Evolutionary conservation across 2,329 filamentous ascomycete genomes (phyloP), one percentile per base, ranked within the genome.

Genomic region (Rasamsonia emersonii): DNA sequence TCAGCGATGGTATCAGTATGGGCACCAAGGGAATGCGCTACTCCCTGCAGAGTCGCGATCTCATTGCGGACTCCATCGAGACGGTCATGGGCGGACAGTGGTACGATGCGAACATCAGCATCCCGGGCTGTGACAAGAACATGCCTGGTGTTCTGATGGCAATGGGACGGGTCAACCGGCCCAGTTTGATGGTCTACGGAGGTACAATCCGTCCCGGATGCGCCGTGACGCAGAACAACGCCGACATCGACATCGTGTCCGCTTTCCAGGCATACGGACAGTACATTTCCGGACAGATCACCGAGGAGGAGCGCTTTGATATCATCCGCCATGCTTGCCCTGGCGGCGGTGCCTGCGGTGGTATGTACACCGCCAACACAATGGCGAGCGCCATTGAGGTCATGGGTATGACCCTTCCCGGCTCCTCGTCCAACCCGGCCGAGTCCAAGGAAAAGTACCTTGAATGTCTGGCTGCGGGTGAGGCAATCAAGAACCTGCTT

Each of bases 51-150:
- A 93, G 85, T 46, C 75, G 91, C 58, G 91, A 98, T 62, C 76
- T 98, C 51, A 98, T 98, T 50, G 91, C 91, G 51, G 91, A 98
- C 65, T 93, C 84, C 40, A 93, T 98, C 52, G 91, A 98, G 73
- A 96, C 91, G 4, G 91, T 98, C 50, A 98, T 96, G 88, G 82
- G 86, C 46, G 91, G 86, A 10, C 91, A 98, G 65, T 96, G 88
- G 86, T 96, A 98, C 58, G 91, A 98, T 61, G 89, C 79, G 47
- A 96, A 96, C 62, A 82, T 98, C 56, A 93, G 86, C 32, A 82
- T 98, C 50, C 91, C 91, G 9, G 91, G 91, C 29, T 98, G 91
- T 64, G 91, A 98, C 73, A 98, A 98, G 77, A 98, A 98, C 67
- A 96, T 98, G 91, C 86, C 86, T 1, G 84, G 84, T 60, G 84